phyloP scores from a whole-genome alignment of 1,139 yeast species.

The Protomyces lactucae-debilis region DNA sequence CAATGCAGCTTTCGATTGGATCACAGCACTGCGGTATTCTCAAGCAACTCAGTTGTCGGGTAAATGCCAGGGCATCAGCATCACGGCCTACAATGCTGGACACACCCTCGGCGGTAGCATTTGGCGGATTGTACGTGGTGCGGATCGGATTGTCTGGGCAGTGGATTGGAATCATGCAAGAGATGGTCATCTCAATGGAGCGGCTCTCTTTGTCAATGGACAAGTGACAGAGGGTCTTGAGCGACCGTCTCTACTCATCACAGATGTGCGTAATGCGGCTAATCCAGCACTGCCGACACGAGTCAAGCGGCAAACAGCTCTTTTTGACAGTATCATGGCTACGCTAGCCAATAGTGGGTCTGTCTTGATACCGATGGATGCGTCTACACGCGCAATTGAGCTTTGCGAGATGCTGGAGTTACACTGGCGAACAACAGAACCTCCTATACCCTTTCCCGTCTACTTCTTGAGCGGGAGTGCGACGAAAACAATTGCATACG shows the following conservation, averaged over 20 bases:
- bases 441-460: constrained; percentile 54
- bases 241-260: constrained; percentile 80
- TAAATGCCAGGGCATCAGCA: constrained; percentile 53
- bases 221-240: constrained; percentile 59
- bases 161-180: constrained; percentile 94
- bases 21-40: constrained; percentile 66
- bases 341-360: constrained; percentile 70
- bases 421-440: constrained; percentile 51
- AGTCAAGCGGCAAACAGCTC: constrained; percentile 54
- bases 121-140: constrained; percentile 71
- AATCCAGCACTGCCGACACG: constrained; percentile 39
- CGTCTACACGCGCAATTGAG: constrained; percentile 81
- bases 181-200: constrained; percentile 76
- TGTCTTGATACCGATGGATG: constrained; percentile 73
- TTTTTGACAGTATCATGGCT: constrained; percentile 58
- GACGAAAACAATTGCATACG: constrained; percentile 70
- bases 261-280: constrained; percentile 59
- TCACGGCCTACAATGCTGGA: constrained; percentile 88
- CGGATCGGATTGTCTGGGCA: constrained; percentile 78
- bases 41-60: constrained; percentile 54
- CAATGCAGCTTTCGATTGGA: constrained; percentile 69
- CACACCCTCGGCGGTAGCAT: constrained; percentile 88
- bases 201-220: constrained; percentile 57
- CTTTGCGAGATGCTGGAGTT: constrained; percentile 65
- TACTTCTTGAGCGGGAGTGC: constrained; percentile 73